phyloP scores from a whole-genome alignment of 768 basidiomycete genomes.

The Suillus decipiens region DNA sequence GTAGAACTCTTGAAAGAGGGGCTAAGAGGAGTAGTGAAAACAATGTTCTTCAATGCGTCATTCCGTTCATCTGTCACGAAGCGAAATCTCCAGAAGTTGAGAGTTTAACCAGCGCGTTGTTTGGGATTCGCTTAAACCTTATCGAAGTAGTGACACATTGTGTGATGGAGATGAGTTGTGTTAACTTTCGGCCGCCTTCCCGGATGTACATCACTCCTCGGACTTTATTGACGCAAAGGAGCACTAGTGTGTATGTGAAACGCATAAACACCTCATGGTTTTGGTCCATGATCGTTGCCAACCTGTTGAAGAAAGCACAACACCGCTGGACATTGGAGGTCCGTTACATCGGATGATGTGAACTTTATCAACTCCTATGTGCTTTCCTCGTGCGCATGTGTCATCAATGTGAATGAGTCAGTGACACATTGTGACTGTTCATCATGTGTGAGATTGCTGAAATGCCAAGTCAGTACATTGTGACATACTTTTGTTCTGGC shows the following conservation, averaged over 20 bases:
- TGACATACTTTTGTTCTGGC: background rate
- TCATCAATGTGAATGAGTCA: background rate
- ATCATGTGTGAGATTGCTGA: background rate
- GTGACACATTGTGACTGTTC: too few species aligned
- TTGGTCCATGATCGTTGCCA: background rate
- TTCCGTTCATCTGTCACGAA: background rate
- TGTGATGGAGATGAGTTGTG: background rate
- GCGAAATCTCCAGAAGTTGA: background rate
- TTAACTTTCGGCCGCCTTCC: conserved; percentile 1
- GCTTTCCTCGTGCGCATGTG: background rate
- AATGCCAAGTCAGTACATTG: background rate
- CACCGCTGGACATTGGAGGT: background rate
- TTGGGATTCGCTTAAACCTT: background rate
- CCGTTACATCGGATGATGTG: background rate
- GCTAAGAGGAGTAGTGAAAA: background rate
- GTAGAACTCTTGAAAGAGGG: background rate
- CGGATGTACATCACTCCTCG: conserved; percentile 1
- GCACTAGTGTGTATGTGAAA: background rate
- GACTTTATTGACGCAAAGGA: conserved; percentile 2
- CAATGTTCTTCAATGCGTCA: background rate
- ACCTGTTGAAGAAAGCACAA: background rate
- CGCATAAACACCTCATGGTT: background rate
- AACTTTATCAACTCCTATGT: conserved; percentile 1
- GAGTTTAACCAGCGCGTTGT: background rate
- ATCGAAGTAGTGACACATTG: background rate